Evolutionary conservation across 768 basidiomycete species (phyloP).

Genomic region (Termitomyces sp.): DNA sequence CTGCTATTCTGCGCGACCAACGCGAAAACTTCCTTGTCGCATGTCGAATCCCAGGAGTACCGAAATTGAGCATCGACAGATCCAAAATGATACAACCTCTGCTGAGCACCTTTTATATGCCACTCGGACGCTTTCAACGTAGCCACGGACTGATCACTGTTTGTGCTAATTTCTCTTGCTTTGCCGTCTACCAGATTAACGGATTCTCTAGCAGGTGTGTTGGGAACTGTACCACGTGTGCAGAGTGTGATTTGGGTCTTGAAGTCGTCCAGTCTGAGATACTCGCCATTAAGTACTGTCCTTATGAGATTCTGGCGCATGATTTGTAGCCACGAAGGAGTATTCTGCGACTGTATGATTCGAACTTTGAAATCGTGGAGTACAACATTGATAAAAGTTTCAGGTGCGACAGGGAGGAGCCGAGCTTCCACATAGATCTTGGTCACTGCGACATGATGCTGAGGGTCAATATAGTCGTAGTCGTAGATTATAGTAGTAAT

Average conservation of each 20-base stretch:
- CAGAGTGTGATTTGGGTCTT: constrained; percentile 30
- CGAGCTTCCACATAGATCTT: constrained; percentile 26
- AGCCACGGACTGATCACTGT: constrained; percentile 30
- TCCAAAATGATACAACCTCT: constrained; percentile 38
- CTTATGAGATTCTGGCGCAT: constrained; percentile 35
- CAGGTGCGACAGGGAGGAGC: constrained; percentile 36
- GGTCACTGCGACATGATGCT: constrained; percentile 19
- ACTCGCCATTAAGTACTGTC: constrained; percentile 37
- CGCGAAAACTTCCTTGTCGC: constrained; percentile 35
- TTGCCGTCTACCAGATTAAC: background rate
- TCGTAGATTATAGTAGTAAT: constrained; percentile 24
- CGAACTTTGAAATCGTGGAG: constrained; percentile 35
- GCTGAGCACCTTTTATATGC: constrained; percentile 31
- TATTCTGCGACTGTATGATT: constrained; percentile 29
- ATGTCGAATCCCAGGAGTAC: constrained; percentile 29
- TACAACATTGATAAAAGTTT: constrained; percentile 30
- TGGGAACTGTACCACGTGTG: background rate
- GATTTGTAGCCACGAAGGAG: constrained; percentile 34
- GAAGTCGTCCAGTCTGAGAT: constrained; percentile 36
- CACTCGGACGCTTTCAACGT: constrained; percentile 28
- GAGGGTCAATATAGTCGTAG: constrained; percentile 29
- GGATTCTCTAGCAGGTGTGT: too few species aligned
- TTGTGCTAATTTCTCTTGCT: background rate
- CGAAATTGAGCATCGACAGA: constrained; percentile 35
- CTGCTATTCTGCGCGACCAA: constrained; percentile 33